These are phyloP conservation scores for Nigrospora sphaerica DNA, from an alignment of 2,329 filamentous ascomycete genomes.

Conservation along the genomic window DNA sequence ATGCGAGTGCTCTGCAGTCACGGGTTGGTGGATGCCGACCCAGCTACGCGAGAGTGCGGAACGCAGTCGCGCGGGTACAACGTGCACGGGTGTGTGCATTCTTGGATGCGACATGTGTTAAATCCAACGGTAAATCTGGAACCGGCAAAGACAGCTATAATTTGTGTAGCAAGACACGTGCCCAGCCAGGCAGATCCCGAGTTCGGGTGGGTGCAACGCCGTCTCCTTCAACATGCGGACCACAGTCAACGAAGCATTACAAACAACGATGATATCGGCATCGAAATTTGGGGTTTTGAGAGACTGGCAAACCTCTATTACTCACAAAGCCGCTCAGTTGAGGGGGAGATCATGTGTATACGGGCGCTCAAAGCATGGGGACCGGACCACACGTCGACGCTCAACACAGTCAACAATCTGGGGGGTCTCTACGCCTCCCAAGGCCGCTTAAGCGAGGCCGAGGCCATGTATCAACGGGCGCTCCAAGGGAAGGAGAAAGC, in stretches of 20 bases:
- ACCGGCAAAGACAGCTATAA: slow-evolving; percentile 6
- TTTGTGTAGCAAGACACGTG: slow-evolving; percentile 8
- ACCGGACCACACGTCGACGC: too few relatives aligned
- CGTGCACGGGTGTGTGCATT: slow-evolving; percentile 21
- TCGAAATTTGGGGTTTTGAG: slow-evolving; percentile 4
- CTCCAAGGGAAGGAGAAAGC: slow-evolving; percentile 13
- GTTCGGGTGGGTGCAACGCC: slow-evolving; percentile 9
- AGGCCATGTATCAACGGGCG: slow-evolving; percentile 21
- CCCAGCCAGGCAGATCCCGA: slow-evolving; percentile 1
- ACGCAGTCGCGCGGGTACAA: slow-evolving; percentile 2
- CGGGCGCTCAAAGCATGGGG: neutral
- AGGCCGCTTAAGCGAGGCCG: slow-evolving; percentile 15
- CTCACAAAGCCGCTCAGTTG: neutral
- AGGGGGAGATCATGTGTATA: neutral
- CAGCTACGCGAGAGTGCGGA: neutral
- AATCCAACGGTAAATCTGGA: slow-evolving; percentile 6
- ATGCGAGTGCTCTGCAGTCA: slow-evolving; percentile 5
- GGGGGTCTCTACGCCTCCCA: slow-evolving; percentile 19
- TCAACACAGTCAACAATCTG: slow-evolving; percentile 12
- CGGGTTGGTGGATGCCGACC: slow-evolving; percentile 4
- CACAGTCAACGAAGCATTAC: slow-evolving; percentile 1
- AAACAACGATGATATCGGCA: neutral
- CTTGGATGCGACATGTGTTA: slow-evolving; percentile 8
- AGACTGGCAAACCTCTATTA: too few relatives aligned
- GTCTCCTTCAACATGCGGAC: slow-evolving; percentile 10